Percentiles rank a stretch among this genome's conserved stretches.
Conservation (phyloP, 768 basidiomycete species). For the Leccinum boreale region DNA sequence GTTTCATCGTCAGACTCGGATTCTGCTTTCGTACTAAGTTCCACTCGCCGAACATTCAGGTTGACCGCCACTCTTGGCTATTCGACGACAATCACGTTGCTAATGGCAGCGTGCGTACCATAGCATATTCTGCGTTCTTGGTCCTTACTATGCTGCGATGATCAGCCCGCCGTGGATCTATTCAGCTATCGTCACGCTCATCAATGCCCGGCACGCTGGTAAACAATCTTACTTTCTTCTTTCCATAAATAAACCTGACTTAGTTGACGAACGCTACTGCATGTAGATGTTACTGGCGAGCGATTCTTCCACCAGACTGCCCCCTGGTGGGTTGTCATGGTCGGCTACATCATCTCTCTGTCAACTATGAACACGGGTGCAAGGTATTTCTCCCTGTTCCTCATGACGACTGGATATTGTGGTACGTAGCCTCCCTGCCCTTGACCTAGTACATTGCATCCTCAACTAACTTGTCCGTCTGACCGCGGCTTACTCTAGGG, state of each 20-base stretch:
- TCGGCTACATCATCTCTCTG: constrained; percentile 60
- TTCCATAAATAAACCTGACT: not conserved
- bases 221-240: not conserved
- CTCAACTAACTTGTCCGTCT: not conserved
- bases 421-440: constrained; percentile 23
- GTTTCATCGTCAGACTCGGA: not conserved
- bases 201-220: constrained; percentile 60
- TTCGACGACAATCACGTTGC: constrained; percentile 53
- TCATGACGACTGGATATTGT: constrained; percentile 57
- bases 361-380: constrained; percentile 49
- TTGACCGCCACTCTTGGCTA: constrained; percentile 61
- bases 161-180: constrained; percentile 61
- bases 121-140: not conserved
- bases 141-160: not conserved
- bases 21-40: not conserved
- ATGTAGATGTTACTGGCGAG: constrained; percentile 54
- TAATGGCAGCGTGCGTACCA: constrained; percentile 53
- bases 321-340: constrained; percentile 59
- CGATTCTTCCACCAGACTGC: constrained; percentile 58
- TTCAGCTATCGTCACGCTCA: constrained; percentile 45
- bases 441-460: not conserved
- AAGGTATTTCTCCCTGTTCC: constrained; percentile 60
- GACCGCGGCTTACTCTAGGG: constrained; percentile 19
- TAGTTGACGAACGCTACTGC: not conserved
- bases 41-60: constrained; percentile 25